phyloP scores from a whole-genome alignment of 371 early-diverging fungal genomes.

The Mucor saturninus region DNA sequence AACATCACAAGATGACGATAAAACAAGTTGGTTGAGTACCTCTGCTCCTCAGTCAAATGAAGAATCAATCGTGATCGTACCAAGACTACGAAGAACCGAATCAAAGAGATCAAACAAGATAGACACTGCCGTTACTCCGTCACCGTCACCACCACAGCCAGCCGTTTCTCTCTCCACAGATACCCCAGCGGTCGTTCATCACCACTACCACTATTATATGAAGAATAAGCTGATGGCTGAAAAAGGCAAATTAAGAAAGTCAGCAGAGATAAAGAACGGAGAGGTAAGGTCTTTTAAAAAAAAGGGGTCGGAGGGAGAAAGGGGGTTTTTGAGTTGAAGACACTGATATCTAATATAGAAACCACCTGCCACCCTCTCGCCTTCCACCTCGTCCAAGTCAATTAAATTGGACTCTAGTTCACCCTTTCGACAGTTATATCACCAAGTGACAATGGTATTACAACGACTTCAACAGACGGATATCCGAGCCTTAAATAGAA shows the following conservation, averaged over 20 bases:
- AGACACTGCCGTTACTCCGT: neutral
- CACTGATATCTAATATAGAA: neutral
- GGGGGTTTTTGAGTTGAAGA: too few relatives aligned
- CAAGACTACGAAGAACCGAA: conserved; percentile 4
- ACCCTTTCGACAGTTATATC: conserved; percentile 30
- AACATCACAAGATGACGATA: conserved; percentile 11
- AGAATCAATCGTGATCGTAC: conserved; percentile 3
- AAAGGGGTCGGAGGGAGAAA: too few relatives aligned
- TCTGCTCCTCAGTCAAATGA: conserved; percentile 25
- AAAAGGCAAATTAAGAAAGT: conserved; percentile 18
- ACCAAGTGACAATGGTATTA: conserved; percentile 29
- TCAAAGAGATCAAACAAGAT: conserved; percentile 6
- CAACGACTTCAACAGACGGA: conserved; percentile 62
- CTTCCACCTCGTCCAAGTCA: conserved; percentile 1
- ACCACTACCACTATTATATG: conserved; percentile 48
- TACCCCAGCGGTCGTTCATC: conserved; percentile 41
- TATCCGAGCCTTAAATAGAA: conserved; percentile 63
- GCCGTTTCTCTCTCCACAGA: neutral
- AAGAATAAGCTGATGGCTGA: conserved; percentile 20
- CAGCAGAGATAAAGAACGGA: neutral
- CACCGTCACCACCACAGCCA: conserved; percentile 12
- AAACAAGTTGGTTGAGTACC: conserved; percentile 12
- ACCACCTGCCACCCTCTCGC: neutral
- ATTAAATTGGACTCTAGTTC: conserved; percentile 18
- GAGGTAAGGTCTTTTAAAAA: neutral